Evolutionary conservation across 805 yeast genomes (phyloP), one percentile per base, ranked within the genome.

Genomic region (Starmera caribaea): DNA sequence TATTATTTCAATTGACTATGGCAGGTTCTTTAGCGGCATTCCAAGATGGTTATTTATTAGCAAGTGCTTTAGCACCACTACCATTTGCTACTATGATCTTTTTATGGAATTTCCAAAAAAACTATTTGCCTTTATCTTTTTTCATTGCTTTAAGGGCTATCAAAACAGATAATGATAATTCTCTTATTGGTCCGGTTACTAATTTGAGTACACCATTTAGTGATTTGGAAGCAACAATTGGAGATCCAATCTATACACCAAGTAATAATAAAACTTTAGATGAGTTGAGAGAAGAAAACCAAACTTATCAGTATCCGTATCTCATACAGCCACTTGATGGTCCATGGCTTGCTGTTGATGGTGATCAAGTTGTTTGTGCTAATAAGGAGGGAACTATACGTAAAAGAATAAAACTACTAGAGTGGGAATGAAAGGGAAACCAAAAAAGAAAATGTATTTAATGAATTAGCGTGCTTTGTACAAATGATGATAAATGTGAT

Each of bases 131-230:
- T 0, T 64, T 92, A 40, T 77, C 88, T 2, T 73, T 76, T 42
- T 90, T 84, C 58, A 89, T 90, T 50, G 96, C 97, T 0, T 66
- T 90, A 42, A 73, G 95, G 43, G 84, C 97, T 0, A 79, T 87
- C 28, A 71, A 78, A 34, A 69, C 69, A 37, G 62, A 66, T 40
- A 69, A 68, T 36, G 52, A 58, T 15, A 54, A 47, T 32, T 21
- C 26, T 21, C 26, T 21, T 21, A 9, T 5, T 21, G 53, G 54
- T 38, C 41, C 58, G 3, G 40, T 41, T 44, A 44, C 47, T 5
- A 45, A 51, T 13, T 21, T 21, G 8, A 21, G 26, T 9, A 21
- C 26, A 21, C 13, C 14, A 27, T 30, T 35, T 7, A 47, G 37
- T 8, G 51, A 49, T 33, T 16, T 41, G 10, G 57, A 48, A 34